Conservation (phyloP, 371 early-diverging fungal species). For the Blastocladiella emersonii region DNA sequence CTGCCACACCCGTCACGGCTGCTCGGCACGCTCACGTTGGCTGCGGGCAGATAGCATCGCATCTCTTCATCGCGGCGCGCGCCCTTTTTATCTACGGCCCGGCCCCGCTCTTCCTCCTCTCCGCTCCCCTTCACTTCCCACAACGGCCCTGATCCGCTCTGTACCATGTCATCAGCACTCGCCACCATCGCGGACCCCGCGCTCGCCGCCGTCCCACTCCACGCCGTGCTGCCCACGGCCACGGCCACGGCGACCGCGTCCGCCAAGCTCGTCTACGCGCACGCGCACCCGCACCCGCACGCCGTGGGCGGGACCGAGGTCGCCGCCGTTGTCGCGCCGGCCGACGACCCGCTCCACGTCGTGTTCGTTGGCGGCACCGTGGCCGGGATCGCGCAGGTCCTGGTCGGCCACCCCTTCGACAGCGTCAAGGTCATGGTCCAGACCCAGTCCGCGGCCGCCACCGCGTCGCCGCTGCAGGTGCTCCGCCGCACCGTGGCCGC, state of each 20-base stretch:
- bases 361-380: conserved; percentile 2
- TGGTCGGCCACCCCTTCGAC: conserved; percentile 18
- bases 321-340: background rate
- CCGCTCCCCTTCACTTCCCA: background rate
- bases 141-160: background rate
- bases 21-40: no score
- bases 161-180: background rate
- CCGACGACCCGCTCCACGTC: background rate
- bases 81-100: no score
- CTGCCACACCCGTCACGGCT: no score
- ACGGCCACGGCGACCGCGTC: no score
- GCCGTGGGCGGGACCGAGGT: no score
- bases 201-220: background rate
- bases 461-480: conserved; percentile 17
- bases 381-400: conserved; percentile 10
- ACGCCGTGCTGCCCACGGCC: no score
- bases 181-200: background rate
- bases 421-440: conserved; percentile 60
- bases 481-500: conserved; percentile 44
- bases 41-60: no score
- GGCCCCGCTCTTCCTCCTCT: no score
- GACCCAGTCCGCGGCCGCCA: conserved; percentile 47
- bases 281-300: background rate
- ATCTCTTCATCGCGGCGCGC: no score
- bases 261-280: background rate